A percentile compares a stretch with the other conserved stretches of the same genome.
Evolutionary conservation across 2,329 filamentous ascomycete species (phyloP).

Genomic region (Aspergillus costaricaensis): DNA sequence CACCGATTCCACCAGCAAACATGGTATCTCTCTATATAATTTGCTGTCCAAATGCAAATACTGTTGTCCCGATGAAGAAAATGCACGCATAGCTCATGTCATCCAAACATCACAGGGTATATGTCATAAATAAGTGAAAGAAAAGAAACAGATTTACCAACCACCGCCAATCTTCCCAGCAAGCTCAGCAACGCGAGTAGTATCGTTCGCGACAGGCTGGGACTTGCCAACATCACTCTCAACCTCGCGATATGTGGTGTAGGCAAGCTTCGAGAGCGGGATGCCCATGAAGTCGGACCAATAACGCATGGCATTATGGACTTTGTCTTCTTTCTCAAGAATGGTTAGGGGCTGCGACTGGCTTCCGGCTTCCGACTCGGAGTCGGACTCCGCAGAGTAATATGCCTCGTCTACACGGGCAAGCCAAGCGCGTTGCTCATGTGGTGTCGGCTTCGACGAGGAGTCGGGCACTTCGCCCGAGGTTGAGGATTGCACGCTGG

Average conservation of each 20-base stretch:
- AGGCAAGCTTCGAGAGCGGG: slow-evolving; percentile 69
- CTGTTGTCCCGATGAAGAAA: neutral
- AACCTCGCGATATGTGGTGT: slow-evolving; percentile 88
- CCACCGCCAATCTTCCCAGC: slow-evolving; percentile 90
- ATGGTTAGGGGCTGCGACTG: slow-evolving; percentile 29
- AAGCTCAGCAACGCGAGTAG: slow-evolving; percentile 81
- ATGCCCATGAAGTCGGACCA: slow-evolving; percentile 76
- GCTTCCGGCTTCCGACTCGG: slow-evolving; percentile 39
- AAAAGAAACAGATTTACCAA: slow-evolving; percentile 63
- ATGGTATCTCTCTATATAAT: slow-evolving; percentile 21
- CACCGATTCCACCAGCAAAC: neutral
- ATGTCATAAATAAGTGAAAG: slow-evolving; percentile 20
- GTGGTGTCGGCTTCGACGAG: slow-evolving; percentile 63
- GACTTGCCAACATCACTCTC: slow-evolving; percentile 92
- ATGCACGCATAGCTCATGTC: neutral
- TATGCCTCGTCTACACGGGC: slow-evolving; percentile 84
- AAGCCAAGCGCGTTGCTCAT: slow-evolving; percentile 85
- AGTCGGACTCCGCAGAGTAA: slow-evolving; percentile 70
- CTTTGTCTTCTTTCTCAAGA: slow-evolving; percentile 29
- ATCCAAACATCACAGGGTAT: slow-evolving; percentile 19
- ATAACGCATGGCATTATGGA: slow-evolving; percentile 70
- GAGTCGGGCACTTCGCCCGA: slow-evolving; percentile 27
- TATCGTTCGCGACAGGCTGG: slow-evolving; percentile 59
- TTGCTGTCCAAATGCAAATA: slow-evolving; percentile 10
- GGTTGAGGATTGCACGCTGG: slow-evolving; percentile 15